A percentile compares a stretch with the other conserved stretches of the same genome.
These are phyloP conservation scores for Spinacia oleracea DNA, from an alignment of 179 eudicot species.

Conservation along the genomic window DNA sequence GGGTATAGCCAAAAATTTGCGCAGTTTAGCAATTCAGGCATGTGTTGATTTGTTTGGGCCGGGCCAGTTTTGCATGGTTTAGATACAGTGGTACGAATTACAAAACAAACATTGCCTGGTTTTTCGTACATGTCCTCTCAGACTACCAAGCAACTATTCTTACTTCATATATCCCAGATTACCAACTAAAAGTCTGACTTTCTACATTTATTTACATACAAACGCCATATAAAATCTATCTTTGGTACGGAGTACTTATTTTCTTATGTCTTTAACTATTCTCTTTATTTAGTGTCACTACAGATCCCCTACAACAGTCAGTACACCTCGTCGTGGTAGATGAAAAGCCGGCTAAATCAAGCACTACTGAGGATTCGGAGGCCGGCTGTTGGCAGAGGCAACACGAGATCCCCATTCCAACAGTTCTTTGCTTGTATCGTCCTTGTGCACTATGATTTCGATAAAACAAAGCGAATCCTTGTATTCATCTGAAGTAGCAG, in stretches of 20 bases:
- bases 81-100: no score
- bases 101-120: no score
- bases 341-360: neutral
- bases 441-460: conserved; percentile 72
- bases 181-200: neutral
- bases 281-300: neutral
- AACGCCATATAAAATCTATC: neutral
- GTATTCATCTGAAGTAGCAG: conserved; percentile 40
- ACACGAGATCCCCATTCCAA: conserved; percentile 92
- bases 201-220: conserved; percentile 5
- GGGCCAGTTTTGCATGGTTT: no score
- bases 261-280: no score
- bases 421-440: conserved; percentile 75
- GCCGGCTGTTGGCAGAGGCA: conserved; percentile 66
- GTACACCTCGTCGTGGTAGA: neutral
- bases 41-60: no score
- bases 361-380: conserved; percentile 71
- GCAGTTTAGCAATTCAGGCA: no score
- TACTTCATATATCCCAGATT: neutral
- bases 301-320: neutral
- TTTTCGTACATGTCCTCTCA: neutral
- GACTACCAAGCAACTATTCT: neutral
- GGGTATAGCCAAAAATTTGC: no score
- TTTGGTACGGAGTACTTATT: no score
- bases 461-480: conserved; percentile 71